phyloP scores from a whole-genome alignment of 2,329 filamentous ascomycete genomes.

The Fonsecaea nubica region DNA sequence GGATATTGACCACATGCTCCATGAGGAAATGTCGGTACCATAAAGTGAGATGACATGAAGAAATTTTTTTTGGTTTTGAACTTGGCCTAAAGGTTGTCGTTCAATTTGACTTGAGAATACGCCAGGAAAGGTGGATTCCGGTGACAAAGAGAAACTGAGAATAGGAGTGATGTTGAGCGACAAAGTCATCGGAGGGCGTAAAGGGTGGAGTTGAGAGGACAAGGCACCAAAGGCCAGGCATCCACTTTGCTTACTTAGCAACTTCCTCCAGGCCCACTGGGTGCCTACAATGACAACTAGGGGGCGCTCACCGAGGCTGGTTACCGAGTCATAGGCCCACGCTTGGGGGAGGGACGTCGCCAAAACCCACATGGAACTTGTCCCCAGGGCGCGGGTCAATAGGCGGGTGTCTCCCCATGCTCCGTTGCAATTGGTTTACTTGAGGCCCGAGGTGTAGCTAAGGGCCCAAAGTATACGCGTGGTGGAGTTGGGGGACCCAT shows the following conservation, averaged over 20 bases:
- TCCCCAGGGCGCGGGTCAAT: not conserved
- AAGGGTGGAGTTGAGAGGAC: not conserved
- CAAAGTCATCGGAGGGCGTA: constrained; percentile 20
- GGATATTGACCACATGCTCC: not conserved
- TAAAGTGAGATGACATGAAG: not conserved
- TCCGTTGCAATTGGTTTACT: not conserved
- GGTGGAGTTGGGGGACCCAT: not conserved
- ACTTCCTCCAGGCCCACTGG: constrained; percentile 8
- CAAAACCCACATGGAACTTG: constrained; percentile 14
- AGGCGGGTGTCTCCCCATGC: not conserved
- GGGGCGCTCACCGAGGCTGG: too few species aligned
- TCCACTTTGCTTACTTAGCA: constrained; percentile 15
- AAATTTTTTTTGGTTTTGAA: not conserved
- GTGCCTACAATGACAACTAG: too few species aligned
- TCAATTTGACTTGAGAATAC: constrained; percentile 11
- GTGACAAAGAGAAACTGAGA: constrained; percentile 25
- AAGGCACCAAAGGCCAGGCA: not conserved
- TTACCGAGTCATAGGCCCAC: too few species aligned
- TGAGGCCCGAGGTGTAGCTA: not conserved
- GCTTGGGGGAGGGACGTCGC: not conserved
- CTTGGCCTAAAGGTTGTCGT: not conserved
- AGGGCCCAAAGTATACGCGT: not conserved
- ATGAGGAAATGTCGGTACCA: not conserved
- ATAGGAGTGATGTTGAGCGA: not conserved
- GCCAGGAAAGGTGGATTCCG: not conserved